A percentile compares a stretch with the other conserved stretches of the same genome.
These are phyloP conservation scores for Ustilago loliicola DNA, from an alignment of 1,284 basidiomycete genomes.

Conservation along the genomic window DNA sequence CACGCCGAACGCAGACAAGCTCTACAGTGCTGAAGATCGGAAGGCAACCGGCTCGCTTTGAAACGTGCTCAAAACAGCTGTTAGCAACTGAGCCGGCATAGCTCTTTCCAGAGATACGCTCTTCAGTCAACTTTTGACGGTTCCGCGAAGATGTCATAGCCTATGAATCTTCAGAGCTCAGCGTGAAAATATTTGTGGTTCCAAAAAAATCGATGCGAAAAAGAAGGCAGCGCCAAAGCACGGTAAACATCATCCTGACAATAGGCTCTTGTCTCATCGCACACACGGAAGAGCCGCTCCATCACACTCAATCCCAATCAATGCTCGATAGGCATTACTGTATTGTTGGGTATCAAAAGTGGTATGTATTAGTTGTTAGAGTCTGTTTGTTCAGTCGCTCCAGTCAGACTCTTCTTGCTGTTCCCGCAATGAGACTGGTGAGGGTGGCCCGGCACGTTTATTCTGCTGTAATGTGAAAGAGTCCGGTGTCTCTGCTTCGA, in stretches of 20 bases:
- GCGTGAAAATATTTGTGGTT: neutral
- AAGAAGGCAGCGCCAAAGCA: neutral
- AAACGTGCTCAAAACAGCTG: too few relatives aligned
- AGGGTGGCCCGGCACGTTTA: neutral
- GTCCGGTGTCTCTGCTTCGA: neutral
- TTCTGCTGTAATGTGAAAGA: neutral
- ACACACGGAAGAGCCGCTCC: neutral
- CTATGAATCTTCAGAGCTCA: neutral
- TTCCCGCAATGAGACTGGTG: conserved; percentile 14
- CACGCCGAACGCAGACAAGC: neutral
- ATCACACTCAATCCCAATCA: neutral
- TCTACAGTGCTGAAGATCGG: conserved; percentile 3
- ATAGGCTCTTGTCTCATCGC: too few relatives aligned
- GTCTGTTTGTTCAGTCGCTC: conserved; percentile 21
- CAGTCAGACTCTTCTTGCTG: conserved; percentile 46
- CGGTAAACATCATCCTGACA: neutral
- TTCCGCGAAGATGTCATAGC: neutral
- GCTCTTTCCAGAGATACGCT: too few relatives aligned
- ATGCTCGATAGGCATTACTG: neutral
- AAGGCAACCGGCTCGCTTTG: neutral
- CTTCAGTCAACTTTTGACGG: too few relatives aligned
- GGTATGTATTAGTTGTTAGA: too few relatives aligned
- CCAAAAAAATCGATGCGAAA: neutral
- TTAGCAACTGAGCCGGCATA: too few relatives aligned
- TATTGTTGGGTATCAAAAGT: neutral